These are phyloP conservation scores for Phytophthora foliorum DNA, from an alignment of 352 stramenopile species.

Conservation along the genomic window DNA sequence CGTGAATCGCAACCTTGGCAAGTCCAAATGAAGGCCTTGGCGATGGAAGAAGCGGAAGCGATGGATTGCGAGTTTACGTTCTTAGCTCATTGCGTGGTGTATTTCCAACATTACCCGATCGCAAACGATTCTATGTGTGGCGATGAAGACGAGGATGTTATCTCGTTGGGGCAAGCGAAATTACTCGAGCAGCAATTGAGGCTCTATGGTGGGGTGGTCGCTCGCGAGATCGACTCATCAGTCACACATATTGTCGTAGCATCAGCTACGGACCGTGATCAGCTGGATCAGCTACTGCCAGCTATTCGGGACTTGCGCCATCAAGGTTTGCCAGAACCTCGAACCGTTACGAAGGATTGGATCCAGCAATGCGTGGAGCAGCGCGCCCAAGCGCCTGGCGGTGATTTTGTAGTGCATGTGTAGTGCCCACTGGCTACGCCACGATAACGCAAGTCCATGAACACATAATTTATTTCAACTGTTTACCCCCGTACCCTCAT, in stretches of 20 bases:
- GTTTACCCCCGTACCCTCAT: slow-evolving; percentile 6
- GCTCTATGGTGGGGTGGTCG: slow-evolving; percentile 63
- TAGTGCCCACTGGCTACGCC: slow-evolving; percentile 32
- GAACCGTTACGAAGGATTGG: slow-evolving; percentile 71
- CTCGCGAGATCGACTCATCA: slow-evolving; percentile 41
- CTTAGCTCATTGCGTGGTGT: slow-evolving; percentile 79
- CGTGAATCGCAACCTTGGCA: slow-evolving; percentile 55
- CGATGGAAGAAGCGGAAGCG: slow-evolving; percentile 70
- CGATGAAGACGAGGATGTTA: slow-evolving; percentile 21
- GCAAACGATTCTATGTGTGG: slow-evolving; percentile 6
- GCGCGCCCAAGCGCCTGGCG: slow-evolving; percentile 58
- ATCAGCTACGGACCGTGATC: slow-evolving; percentile 26
- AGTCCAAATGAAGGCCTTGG: slow-evolving; percentile 42
- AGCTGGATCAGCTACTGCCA: slow-evolving; percentile 54
- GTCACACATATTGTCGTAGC: slow-evolving; percentile 77
- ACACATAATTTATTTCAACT: slow-evolving; percentile 55
- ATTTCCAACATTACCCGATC: slow-evolving; percentile 43
- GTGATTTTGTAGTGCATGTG: slow-evolving; percentile 63
- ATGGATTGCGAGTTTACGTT: slow-evolving; percentile 80
- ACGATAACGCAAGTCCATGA: slow-evolving; percentile 2
- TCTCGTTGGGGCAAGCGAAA: slow-evolving; percentile 49
- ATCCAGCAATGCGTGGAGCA: slow-evolving; percentile 58
- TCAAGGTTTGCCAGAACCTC: slow-evolving; percentile 53
- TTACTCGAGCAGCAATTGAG: slow-evolving; percentile 68
- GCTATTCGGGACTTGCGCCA: slow-evolving; percentile 62